Conservation (phyloP, 257 asterid species). For the Solanum etuberosum region DNA sequence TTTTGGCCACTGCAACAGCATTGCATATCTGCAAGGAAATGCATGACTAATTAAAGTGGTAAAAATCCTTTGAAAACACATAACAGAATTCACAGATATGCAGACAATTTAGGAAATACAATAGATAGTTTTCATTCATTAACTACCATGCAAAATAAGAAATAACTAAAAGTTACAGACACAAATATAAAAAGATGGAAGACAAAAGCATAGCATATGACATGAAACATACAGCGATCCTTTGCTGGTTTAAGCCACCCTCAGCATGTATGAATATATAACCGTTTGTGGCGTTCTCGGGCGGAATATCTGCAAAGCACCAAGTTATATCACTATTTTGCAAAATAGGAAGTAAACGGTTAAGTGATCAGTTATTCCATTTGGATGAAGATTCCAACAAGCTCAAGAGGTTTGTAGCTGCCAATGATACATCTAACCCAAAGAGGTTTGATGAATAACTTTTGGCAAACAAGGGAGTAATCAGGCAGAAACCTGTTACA, state of each 20-base stretch:
- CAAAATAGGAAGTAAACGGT: background rate
- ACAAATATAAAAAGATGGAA: background rate
- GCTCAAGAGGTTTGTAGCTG: background rate
- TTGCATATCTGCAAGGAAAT: constrained; percentile 73
- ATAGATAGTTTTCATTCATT: background rate
- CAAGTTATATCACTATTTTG: background rate
- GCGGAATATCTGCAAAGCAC: constrained; percentile 58
- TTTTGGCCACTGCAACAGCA: constrained; percentile 98
- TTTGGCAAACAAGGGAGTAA: background rate
- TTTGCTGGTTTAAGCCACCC: constrained; percentile 98
- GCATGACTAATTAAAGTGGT: background rate
- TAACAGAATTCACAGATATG: background rate
- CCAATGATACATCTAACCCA: background rate
- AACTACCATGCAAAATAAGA: background rate
- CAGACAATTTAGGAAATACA: background rate
- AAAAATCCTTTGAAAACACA: background rate
- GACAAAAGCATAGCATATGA: background rate
- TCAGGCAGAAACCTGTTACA: background rate
- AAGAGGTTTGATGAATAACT: background rate
- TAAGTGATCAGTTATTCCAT: background rate
- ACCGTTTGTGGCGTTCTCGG: constrained; percentile 72
- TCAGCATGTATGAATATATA: constrained; percentile 96
- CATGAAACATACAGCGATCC: constrained; percentile 73
- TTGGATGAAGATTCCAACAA: background rate
- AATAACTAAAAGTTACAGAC: background rate